A percentile compares a stretch with the other conserved stretches of the same genome.
phyloP scores from a whole-genome alignment of 2,329 filamentous ascomycete genomes.

The Westerdykella aurantiaca region DNA sequence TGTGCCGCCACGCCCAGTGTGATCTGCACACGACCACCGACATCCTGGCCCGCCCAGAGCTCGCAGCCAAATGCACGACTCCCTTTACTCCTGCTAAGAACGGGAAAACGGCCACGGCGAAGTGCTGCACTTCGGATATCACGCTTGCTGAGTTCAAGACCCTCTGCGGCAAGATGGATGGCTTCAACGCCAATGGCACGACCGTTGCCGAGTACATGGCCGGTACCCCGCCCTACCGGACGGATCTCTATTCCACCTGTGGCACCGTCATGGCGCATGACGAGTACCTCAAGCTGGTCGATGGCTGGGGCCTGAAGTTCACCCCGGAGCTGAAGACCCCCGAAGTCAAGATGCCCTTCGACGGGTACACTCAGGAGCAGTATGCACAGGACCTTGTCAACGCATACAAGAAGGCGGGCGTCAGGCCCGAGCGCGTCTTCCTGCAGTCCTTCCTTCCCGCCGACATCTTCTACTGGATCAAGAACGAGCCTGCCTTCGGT shows the following conservation, averaged over 20 bases:
- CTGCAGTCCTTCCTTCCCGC: constrained; percentile 61
- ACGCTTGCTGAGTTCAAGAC: constrained; percentile 62
- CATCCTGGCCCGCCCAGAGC: constrained; percentile 28
- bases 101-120: constrained; percentile 49
- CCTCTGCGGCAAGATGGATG: constrained; percentile 60
- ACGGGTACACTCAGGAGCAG: constrained; percentile 58
- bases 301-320: constrained; percentile 53
- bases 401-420: constrained; percentile 35
- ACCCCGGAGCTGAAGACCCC: constrained; percentile 53
- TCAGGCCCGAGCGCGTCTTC: constrained; percentile 40
- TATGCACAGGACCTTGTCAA: constrained; percentile 59
- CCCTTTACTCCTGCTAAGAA: constrained; percentile 31
- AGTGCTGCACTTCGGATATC: constrained; percentile 67
- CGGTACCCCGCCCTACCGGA: constrained; percentile 57
- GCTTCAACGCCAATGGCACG: constrained; percentile 58
- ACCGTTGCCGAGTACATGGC: constrained; percentile 54
- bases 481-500: constrained; percentile 54
- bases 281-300: constrained; percentile 57
- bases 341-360: constrained; percentile 64
- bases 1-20: constrained; percentile 36
- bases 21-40: constrained; percentile 37
- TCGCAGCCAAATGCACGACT: constrained; percentile 35
- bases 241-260: constrained; percentile 61
- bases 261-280: constrained; percentile 56
- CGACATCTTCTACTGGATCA: constrained; percentile 62